Evolutionary conservation across 73 alveolate genomes (phyloP), one percentile per base, ranked within the genome.

Genomic region (Symbiodinium natans): DNA sequence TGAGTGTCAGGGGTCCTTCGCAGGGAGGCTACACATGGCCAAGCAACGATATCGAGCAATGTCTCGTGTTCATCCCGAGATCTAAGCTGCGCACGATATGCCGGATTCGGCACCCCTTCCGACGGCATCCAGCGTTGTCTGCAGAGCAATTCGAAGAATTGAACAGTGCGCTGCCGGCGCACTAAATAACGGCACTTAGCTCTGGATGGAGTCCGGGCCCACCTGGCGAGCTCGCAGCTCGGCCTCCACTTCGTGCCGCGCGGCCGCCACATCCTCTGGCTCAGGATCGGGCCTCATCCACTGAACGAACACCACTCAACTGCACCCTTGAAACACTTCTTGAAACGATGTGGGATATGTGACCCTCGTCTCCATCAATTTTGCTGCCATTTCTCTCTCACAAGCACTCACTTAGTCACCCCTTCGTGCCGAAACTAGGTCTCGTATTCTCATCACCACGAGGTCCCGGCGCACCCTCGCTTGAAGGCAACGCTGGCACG

Each of bases 201-300:
- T 71, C 83, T 21, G 36, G 36, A 71, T 33, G 39, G 10, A 71
- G n/a, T 15, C 83, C 10, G 17, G 38, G 83, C 17, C 31, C 15
- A n/a, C 97, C 97, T 90, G 97, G n/a, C 97, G 97, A 1, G 97
- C 97, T 7, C 97, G 87, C 2, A 90, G 88, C 80, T 90, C 97
- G 4, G 97, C 97, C 41, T 90, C 97, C 39, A 90, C 88, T 33
- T 90, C 97, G 13, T 90, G 97, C 52, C 97, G 83, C 31, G 97
- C 97, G 29, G 83, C 77, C 33, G 80, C 41, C 82, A 90, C 56
- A 13, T 90, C 97, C n/a, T 52, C 83, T 17, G 87, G 56, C 97
- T 71, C 97, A 8, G 97, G 80, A 27, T 80, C 77, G 42, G 95
- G 95, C 95, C 95, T 63, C n/a, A 52, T 17, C 15, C 15, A 23